Evolutionary conservation across 176 grass and related monocot genomes (phyloP), one percentile per base, ranked within the genome.

Genomic region (Paspalum notatum): DNA sequence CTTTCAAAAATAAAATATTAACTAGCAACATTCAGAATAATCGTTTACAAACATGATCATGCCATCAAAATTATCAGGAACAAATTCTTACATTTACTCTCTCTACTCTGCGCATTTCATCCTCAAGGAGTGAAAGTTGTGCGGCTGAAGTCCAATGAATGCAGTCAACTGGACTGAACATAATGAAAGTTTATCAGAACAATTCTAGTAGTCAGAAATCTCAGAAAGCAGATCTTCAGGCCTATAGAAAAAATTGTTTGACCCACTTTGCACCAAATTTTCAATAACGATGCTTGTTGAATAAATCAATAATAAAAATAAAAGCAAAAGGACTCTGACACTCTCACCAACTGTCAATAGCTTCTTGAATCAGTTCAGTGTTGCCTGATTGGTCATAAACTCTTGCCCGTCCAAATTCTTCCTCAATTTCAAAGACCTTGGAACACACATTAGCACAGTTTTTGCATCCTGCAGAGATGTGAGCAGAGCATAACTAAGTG

Each of bases 131-230:
- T 2, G 96, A 93, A 74, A 99, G 73, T 45, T 99, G 96, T 50
- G 90, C 96, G 69, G 96, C 96, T 39, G 92, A 99, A 52, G 88
- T 99, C 96, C 96, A 95, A 73, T 99, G 92, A 75, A 99, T 99
- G 87, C 96, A 99, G 86, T 95, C 92, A 84, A 99, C 92, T 43
- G 96, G 96, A 74, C 92, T 99, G 90, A 58, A 89, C 73, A 82
- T 55, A 26, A 85, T n/a, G 41, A 7, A 72, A 48, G 53, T 72
- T 79, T 59, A 85, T 86, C 50, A 80, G 75, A 80, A 54, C 25
- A 79, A 14, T 66, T 74, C 25, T n/a, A 55, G 40, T 55, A 64
- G 5, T 75, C 14, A 50, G 2, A 45, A 57, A 22, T 51, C 18
- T 75, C 14, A 50, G 2, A 45, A 57, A 32, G 51, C 18, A 62